A percentile compares a stretch with the other conserved stretches of the same genome.
These are phyloP conservation scores for Barnettozyma californica DNA, from an alignment of 805 yeast species.

Conservation along the genomic window DNA sequence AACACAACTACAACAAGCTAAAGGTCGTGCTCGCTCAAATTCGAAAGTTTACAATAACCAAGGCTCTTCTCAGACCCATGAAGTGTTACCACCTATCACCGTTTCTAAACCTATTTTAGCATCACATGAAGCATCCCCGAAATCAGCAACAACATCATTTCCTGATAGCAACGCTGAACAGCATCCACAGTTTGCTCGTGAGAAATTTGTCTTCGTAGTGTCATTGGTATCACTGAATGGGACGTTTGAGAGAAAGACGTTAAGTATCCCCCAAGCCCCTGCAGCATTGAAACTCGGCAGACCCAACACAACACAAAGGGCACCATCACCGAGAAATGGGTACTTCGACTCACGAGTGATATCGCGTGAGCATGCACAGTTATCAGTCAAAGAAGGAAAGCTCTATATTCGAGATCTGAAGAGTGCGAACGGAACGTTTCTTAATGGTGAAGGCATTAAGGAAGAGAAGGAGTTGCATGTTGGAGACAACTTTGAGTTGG, in stretches of 20 bases:
- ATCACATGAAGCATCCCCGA: neutral
- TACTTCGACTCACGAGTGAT: slow-evolving; percentile 91
- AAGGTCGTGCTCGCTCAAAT: slow-evolving; percentile 9
- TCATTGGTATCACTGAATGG: slow-evolving; percentile 72
- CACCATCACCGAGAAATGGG: slow-evolving; percentile 71
- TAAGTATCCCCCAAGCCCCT: slow-evolving; percentile 77
- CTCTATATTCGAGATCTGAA: slow-evolving; percentile 81
- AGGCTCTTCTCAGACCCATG: neutral
- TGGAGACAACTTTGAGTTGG: slow-evolving; percentile 90
- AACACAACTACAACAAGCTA: neutral
- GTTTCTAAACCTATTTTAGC: neutral
- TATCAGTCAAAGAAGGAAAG: slow-evolving; percentile 70
- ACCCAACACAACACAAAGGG: slow-evolving; percentile 59
- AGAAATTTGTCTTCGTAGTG: slow-evolving; percentile 47
- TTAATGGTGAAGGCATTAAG: slow-evolving; percentile 66
- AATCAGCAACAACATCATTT: neutral
- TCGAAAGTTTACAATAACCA: slow-evolving; percentile 12
- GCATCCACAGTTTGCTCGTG: slow-evolving; percentile 8
- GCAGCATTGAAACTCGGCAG: slow-evolving; percentile 85
- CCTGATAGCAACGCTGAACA: neutral
- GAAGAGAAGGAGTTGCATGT: slow-evolving; percentile 56
- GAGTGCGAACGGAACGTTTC: slow-evolving; percentile 91
- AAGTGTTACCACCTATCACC: neutral
- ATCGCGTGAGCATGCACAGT: slow-evolving; percentile 89
- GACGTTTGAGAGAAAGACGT: slow-evolving; percentile 73